Evolutionary conservation across 352 stramenopile species (phyloP).

Genomic region (Pythium plurisporium): DNA sequence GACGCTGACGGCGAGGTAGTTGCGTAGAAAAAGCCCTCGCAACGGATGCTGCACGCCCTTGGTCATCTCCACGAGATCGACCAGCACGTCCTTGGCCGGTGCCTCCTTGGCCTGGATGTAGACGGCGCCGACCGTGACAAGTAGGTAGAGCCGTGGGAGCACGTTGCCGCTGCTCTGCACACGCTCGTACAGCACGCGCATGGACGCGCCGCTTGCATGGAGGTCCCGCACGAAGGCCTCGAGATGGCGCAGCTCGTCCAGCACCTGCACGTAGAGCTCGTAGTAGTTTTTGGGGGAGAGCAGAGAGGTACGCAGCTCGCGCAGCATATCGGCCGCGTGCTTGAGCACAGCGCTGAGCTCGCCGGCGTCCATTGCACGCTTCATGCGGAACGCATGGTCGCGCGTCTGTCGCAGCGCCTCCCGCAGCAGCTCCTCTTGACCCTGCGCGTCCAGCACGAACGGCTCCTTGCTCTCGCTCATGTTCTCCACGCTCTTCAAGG

Average conservation of each 20-base stretch:
- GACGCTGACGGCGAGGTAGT: slow-evolving; percentile 92
- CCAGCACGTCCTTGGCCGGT: slow-evolving; percentile 90
- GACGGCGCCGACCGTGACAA: slow-evolving; percentile 95
- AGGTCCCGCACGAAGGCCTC: slow-evolving; percentile 93
- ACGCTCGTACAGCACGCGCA: slow-evolving; percentile 93
- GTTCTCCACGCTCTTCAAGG: background rate
- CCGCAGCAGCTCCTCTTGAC: slow-evolving; percentile 62
- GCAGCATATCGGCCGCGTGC: slow-evolving; percentile 75
- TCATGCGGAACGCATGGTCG: slow-evolving; percentile 84
- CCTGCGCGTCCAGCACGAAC: slow-evolving; percentile 64
- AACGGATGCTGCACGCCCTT: slow-evolving; percentile 99
- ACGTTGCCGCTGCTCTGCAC: slow-evolving; percentile 95
- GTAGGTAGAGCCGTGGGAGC: slow-evolving; percentile 94
- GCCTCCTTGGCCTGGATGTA: slow-evolving; percentile 89
- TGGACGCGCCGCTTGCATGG: slow-evolving; percentile 66
- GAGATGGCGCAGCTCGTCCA: slow-evolving; percentile 93
- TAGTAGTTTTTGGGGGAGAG: slow-evolving; percentile 99
- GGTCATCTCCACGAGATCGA: slow-evolving; percentile 97
- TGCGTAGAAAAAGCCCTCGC: slow-evolving; percentile 96
- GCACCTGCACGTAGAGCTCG: slow-evolving; percentile 93
- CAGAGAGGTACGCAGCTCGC: slow-evolving; percentile 79
- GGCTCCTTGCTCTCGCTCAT: slow-evolving; percentile 5
- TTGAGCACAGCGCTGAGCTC: slow-evolving; percentile 79
- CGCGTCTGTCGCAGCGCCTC: slow-evolving; percentile 69
- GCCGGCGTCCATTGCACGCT: slow-evolving; percentile 66